Evolutionary conservation across 768 basidiomycete species (phyloP), one percentile per base, ranked within the genome.

Genomic region (Thelephora aurantiotincta): DNA sequence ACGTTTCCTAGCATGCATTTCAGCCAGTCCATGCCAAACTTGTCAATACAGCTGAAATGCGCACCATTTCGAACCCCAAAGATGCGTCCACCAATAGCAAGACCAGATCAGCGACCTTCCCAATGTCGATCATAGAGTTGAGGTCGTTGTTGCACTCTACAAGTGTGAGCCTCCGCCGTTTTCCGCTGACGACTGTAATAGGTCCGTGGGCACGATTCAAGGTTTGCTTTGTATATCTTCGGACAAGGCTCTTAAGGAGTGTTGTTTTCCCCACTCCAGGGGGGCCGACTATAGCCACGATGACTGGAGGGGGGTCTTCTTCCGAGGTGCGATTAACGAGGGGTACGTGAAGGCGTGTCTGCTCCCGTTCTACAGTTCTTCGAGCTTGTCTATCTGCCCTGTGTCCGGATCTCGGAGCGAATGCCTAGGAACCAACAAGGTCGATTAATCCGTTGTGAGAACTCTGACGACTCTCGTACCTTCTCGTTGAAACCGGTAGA

Each of bases 1-100:
- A 98, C 0, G 91, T 91, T 80, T 98, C 96, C 93, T 97, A 59
- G 0, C 41, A 26, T 18, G n/a, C 0, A 6, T 14, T 48, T 55
- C 2, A 48, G 43, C n/a, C 23, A 35, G 20, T 35, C 18, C 51
- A 30, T 9, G 37, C 42, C 44, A 44, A 0, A 23, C 44, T n/a
- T 3, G 33, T 7, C 19, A 22, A 42, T 22, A 33, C 11, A 5
- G 11, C 6, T 33, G 35, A 4, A 46, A 1, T 14, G 58, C 78
- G 52, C 54, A 91, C 94, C 96, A 98, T 99, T 67, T 98, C 96
- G 55, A 98, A 94, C 3, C 96, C 96, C 63, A 92, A 98, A 22
- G 89, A 92, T 3, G 86, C 94, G 59, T 99, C 96, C 53, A 98
- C 82, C 91, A 98, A 93, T 53, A 99, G 78, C 41, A 99, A 72